Conservation (phyloP, 2,329 filamentous ascomycete genomes). For the Botrytis aclada region DNA sequence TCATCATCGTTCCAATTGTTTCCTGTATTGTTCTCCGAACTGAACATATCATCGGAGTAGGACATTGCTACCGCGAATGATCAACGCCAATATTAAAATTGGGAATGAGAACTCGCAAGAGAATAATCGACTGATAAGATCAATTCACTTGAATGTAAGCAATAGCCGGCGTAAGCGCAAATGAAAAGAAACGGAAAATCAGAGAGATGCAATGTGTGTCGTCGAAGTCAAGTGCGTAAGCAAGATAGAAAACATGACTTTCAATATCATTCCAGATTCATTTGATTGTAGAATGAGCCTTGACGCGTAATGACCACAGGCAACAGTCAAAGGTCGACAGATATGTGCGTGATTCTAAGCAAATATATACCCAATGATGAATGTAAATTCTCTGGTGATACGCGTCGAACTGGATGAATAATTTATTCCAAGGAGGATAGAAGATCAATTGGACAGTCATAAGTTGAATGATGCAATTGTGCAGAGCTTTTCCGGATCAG, state of each 20-base stretch:
- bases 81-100: not conserved
- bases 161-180: not conserved
- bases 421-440: not conserved
- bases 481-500: not conserved
- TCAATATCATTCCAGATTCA: not conserved
- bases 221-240: not conserved
- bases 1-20: not conserved
- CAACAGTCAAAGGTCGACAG: not conserved
- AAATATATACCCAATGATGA: not conserved
- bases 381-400: not conserved
- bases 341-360: not conserved
- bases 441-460: not conserved
- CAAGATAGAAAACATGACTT: not conserved
- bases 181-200: not conserved
- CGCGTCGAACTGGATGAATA: not conserved
- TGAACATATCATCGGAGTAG: slow-evolving; percentile 31
- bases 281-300: not conserved
- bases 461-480: not conserved
- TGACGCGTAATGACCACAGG: not conserved
- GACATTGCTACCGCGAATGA: not conserved
- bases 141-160: not conserved
- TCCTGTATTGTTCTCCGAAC: slow-evolving; percentile 27
- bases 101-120: not conserved
- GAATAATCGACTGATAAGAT: not conserved
- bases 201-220: not conserved